Evolutionary conservation across 1,284 basidiomycete genomes (phyloP).

Genomic region (Porodaedalea pini): DNA sequence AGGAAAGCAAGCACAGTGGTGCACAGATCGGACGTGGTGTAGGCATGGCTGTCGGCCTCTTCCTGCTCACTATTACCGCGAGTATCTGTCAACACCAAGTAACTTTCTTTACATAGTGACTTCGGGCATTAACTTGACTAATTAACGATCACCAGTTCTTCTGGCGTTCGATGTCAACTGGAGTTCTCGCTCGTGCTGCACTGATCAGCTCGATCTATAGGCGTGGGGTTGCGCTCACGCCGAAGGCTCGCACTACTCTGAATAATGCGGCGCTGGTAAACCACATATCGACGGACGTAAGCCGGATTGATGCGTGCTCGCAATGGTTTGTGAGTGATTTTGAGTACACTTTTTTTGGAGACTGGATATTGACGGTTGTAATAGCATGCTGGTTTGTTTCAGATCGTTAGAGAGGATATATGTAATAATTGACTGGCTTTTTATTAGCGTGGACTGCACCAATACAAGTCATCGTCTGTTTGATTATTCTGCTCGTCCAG

Average conservation of each 20-base stretch:
- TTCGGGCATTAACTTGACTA: background rate
- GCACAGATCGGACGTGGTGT: slow-evolving; percentile 61
- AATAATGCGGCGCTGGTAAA: slow-evolving; percentile 71
- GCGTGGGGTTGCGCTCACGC: slow-evolving; percentile 62
- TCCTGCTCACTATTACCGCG: slow-evolving; percentile 55
- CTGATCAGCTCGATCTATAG: slow-evolving; percentile 76
- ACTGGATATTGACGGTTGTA: background rate
- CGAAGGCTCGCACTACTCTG: slow-evolving; percentile 60
- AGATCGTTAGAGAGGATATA: background rate
- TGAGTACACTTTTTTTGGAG: background rate
- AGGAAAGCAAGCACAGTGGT: slow-evolving; percentile 39
- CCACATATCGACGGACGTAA: slow-evolving; percentile 71
- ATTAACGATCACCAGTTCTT: slow-evolving; percentile 53
- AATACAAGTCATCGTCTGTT: slow-evolving; percentile 59
- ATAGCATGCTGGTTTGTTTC: slow-evolving; percentile 26
- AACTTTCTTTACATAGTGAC: slow-evolving; percentile 10
- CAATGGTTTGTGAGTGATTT: slow-evolving; percentile 63
- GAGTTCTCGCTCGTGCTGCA: slow-evolving; percentile 66
- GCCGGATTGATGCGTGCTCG: slow-evolving; percentile 53
- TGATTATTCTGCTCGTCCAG: slow-evolving; percentile 60
- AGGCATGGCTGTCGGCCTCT: slow-evolving; percentile 70
- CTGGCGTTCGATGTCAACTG: slow-evolving; percentile 71
- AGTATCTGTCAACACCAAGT: slow-evolving; percentile 64
- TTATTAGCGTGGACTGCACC: slow-evolving; percentile 62
- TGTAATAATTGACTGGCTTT: slow-evolving; percentile 6